Conservation (phyloP, 495 filamentous ascomycete species). For the Daldinia bambusicola region DNA sequence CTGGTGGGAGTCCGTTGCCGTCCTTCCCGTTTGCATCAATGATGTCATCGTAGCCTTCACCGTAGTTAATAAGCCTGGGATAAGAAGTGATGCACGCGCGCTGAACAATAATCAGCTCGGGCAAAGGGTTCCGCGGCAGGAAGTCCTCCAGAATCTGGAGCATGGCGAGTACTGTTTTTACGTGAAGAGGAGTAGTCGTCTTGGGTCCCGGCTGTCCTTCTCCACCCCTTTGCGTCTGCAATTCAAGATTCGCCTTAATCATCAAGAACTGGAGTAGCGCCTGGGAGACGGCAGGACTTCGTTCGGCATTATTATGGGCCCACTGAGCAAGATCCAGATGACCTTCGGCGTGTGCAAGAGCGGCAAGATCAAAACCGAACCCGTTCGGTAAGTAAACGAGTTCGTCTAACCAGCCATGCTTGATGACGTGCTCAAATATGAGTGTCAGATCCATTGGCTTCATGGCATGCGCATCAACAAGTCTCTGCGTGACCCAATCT, state of each 20-base stretch:
- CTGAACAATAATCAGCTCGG: conserved; percentile 70
- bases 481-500: conserved; percentile 78
- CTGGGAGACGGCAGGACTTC: conserved; percentile 68
- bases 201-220: conserved; percentile 65
- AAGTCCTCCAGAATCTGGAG: conserved; percentile 80
- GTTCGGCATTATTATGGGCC: conserved; percentile 72
- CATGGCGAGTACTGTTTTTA: conserved; percentile 85
- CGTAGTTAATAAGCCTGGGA: conserved; percentile 96
- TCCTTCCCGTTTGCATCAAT: conserved; percentile 85
- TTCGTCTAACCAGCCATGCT: conserved; percentile 83
- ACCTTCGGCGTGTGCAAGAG: conserved; percentile 84
- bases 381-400: conserved; percentile 77
- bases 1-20: conserved; percentile 79
- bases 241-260: conserved; percentile 85
- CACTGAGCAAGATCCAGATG: conserved; percentile 84
- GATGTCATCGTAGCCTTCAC: conserved; percentile 87
- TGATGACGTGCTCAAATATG: conserved; percentile 83
- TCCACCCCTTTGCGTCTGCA: conserved; percentile 65
- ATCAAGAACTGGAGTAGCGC: conserved; percentile 77
- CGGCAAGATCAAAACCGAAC: conserved; percentile 88
- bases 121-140: conserved; percentile 58
- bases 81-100: conserved; percentile 90
- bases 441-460: conserved; percentile 78
- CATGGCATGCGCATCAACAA: conserved; percentile 80
- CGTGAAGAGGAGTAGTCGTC: conserved; percentile 67